phyloP scores from a whole-genome alignment of 805 yeast genomes.

The Yarrowia osloensis region DNA sequence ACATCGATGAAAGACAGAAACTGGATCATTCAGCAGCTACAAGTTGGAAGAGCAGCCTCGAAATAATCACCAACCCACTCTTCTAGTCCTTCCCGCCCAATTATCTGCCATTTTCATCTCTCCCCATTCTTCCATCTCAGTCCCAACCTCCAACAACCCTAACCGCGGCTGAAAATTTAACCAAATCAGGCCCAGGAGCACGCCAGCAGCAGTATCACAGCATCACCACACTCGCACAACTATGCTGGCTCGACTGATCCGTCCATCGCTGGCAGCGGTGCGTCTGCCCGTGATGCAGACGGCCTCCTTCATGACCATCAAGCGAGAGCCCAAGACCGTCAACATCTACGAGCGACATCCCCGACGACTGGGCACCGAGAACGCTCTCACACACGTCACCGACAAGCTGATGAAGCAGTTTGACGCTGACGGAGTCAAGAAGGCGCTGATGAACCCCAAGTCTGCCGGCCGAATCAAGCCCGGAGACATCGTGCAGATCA shows the following conservation, averaged over 20 bases:
- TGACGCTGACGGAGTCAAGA: constrained; percentile 73
- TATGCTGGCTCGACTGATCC: constrained; percentile 29
- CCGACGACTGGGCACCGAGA: constrained; percentile 41
- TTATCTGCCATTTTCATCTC: background rate
- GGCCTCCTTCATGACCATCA: constrained; percentile 10
- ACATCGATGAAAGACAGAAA: too few species aligned
- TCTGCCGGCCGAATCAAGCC: constrained; percentile 60
- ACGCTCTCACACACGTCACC: constrained; percentile 49
- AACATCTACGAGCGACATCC: constrained; percentile 43
- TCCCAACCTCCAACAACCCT: background rate
- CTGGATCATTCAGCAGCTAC: background rate
- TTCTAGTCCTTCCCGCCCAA: background rate
- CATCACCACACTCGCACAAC: background rate
- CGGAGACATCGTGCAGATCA: constrained; percentile 80
- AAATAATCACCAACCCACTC: background rate
- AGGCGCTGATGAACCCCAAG: constrained; percentile 52
- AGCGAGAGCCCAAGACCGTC: constrained; percentile 32
- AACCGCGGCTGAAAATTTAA: constrained; percentile 19
- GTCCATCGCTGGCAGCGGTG: constrained; percentile 27
- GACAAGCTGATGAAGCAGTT: constrained; percentile 56
- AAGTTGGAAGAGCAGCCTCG: too few species aligned
- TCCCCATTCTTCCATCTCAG: background rate
- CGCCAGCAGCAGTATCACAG: background rate
- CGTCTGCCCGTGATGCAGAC: constrained; percentile 28
- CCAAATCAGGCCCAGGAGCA: background rate